Conservation (phyloP, 305 asterid species). For the Fraxinus velutina region DNA sequence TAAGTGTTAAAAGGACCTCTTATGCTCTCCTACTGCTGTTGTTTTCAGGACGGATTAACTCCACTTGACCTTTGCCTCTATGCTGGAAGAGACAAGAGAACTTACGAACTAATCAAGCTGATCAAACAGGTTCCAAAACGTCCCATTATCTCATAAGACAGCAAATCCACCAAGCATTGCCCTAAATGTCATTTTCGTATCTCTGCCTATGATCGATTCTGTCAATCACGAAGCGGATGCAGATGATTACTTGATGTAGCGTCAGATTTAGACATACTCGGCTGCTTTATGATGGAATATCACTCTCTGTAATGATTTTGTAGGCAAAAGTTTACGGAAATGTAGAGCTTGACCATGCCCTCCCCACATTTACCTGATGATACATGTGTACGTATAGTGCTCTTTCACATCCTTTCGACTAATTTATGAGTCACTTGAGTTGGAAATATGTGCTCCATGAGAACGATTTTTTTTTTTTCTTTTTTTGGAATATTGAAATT, state of each 20-base stretch:
- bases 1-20: neutral
- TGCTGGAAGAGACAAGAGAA: conserved; percentile 60
- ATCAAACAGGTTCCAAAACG: conserved; percentile 40
- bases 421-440: neutral
- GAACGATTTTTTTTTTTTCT: neutral
- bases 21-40: neutral
- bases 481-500: neutral
- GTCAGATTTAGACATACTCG: neutral
- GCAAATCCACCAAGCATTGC: neutral
- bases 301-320: neutral
- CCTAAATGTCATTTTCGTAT: neutral
- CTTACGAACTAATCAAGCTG: conserved; percentile 76
- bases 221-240: neutral
- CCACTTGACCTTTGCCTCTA: conserved; percentile 74
- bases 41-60: conserved; percentile 76
- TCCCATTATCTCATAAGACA: neutral
- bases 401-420: neutral
- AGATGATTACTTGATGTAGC: neutral
- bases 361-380: neutral
- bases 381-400: neutral
- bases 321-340: neutral
- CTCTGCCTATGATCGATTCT: neutral
- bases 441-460: neutral
- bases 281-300: neutral
- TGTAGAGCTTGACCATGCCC: neutral